Base-by-base conservation (phyloP, 208 protist species). In the Trypanosoma boissoni region DNA sequence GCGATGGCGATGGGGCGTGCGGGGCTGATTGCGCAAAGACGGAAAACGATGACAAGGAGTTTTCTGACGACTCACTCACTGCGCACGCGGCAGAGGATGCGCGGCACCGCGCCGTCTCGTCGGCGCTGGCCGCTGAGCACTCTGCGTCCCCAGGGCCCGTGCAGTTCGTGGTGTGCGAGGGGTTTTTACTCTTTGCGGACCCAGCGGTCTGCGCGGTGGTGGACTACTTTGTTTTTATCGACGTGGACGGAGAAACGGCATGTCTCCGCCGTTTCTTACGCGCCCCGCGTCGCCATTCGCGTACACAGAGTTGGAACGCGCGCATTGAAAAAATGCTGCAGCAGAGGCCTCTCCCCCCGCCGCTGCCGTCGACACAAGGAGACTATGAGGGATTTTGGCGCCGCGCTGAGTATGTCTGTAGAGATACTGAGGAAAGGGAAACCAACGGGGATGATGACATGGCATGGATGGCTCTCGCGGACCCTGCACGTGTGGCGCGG, bases 181-280 rank as follows among this genome's bases (percentile, higher is more conserved):
- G 80, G 12, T 76, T 83, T 46, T 48, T 72, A 26, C 58, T 87
- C 1, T 76, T 83, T 24, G 70, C 66, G 18, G 31, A 58, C 52
- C 27, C 46, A 55, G 32, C 37, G 18, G 37, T 65, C 1, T 59
- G 50, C 29, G 43, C 53, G 2, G 10, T 57, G 37, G 66, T 80
- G 2, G 81, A 88, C 65, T 58, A 39, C 9, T 70, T 56, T 36
- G 42, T 84, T 45, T 39, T 72, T 28, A 60, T 88, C 26, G 44
- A 49, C 8, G 66, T 66, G 42, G 77, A 77, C 37, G 27, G 48
- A 0, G 81, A 88, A 55, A 77, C 77, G 48, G 78, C 78, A 10
- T 84, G 76, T 48, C 43, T 82, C 48, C 69, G 77, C 4, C 73
- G 81, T 24, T 88, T 88, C 56, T 64, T 76, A 28, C 76, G 81